A percentile compares a stretch with the other conserved stretches of the same genome.
Conservation (phyloP, 2,329 filamentous ascomycete species). For the Polychaeton citri region DNA sequence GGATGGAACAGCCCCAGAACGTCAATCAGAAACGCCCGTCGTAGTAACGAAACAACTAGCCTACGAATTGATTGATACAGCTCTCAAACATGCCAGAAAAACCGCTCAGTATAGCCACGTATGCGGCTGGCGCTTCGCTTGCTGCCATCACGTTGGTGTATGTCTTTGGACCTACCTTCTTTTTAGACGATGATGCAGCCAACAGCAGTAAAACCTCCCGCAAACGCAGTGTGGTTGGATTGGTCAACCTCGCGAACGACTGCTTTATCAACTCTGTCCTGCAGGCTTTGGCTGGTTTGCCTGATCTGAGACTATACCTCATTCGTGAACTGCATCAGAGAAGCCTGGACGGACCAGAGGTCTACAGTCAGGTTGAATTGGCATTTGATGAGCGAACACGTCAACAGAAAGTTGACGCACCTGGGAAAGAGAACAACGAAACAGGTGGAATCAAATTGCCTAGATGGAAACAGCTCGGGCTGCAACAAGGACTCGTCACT, state of each 20-base stretch:
- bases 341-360: conserved; percentile 59
- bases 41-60: no score
- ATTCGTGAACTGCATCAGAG: conserved; percentile 83
- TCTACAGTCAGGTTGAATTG: conserved; percentile 53
- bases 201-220: conserved; percentile 44
- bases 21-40: no score
- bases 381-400: conserved; percentile 23
- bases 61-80: neutral
- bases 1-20: no score
- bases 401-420: conserved; percentile 37
- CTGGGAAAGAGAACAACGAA: conserved; percentile 44
- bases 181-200: conserved; percentile 69
- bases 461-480: conserved; percentile 38
- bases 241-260: conserved; percentile 81
- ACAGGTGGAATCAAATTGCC: conserved; percentile 19
- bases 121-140: conserved; percentile 88
- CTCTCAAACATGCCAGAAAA: conserved; percentile 57
- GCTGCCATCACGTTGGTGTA: conserved; percentile 92
- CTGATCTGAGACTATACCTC: conserved; percentile 78
- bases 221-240: conserved; percentile 78
- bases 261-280: conserved; percentile 82
- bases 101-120: conserved; percentile 71
- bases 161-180: conserved; percentile 94
- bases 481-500: conserved; percentile 75
- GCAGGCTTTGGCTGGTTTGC: conserved; percentile 80